phyloP scores from a whole-genome alignment of 495 filamentous ascomycete genomes.

The Durotheca rogersii region DNA sequence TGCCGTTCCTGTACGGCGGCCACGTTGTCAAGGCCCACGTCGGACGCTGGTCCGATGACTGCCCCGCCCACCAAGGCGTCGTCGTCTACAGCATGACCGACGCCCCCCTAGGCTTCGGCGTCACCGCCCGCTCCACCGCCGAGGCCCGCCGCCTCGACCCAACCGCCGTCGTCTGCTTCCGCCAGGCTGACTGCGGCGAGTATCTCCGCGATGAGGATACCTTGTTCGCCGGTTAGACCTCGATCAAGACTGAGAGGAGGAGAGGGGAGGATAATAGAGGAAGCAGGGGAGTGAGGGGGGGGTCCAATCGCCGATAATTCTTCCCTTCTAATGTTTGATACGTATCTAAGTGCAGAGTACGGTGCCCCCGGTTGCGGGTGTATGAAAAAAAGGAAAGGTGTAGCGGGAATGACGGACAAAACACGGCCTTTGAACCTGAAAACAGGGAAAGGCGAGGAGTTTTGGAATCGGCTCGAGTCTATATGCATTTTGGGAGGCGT shows the following conservation, averaged over 20 bases:
- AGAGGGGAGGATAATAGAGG: too few relatives aligned
- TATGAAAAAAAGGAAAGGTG: not conserved
- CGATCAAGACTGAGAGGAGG: too few relatives aligned
- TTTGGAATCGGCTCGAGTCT: slow-evolving; percentile 14
- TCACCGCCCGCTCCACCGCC: slow-evolving; percentile 77
- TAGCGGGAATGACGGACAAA: slow-evolving; percentile 2
- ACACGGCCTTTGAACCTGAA: not conserved
- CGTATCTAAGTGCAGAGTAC: too few relatives aligned
- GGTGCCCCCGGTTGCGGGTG: too few relatives aligned
- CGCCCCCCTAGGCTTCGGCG: slow-evolving; percentile 71
- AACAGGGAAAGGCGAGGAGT: slow-evolving; percentile 17
- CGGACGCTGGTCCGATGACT: slow-evolving; percentile 84
- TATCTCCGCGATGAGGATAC: slow-evolving; percentile 80
- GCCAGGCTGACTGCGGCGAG: slow-evolving; percentile 88
- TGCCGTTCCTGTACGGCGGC: slow-evolving; percentile 90
- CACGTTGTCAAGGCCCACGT: slow-evolving; percentile 92
- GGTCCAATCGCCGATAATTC: too few relatives aligned
- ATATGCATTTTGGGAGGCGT: slow-evolving; percentile 26
- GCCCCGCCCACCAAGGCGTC: slow-evolving; percentile 73
- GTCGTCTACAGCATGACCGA: slow-evolving; percentile 77
- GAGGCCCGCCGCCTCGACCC: slow-evolving; percentile 82
- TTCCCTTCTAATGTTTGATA: too few relatives aligned
- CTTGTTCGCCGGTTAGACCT: slow-evolving; percentile 53
- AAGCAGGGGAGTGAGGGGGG: not conserved
- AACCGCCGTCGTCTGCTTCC: slow-evolving; percentile 79